Evolutionary conservation across 2,329 filamentous ascomycete species (phyloP).

Genomic region (Botrytis cinerea): DNA sequence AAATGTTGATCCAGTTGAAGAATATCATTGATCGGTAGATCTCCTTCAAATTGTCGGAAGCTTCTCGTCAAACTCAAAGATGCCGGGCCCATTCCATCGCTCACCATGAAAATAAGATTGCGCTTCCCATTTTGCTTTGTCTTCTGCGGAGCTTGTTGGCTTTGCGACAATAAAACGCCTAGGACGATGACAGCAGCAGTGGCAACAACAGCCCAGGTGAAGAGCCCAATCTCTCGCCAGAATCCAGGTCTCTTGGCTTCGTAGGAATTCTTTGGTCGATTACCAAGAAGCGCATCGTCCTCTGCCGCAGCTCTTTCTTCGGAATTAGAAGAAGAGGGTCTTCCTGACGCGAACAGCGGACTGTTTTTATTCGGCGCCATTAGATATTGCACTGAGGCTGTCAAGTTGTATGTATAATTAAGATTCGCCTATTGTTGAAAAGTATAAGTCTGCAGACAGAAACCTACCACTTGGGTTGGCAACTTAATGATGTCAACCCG

Average conservation of each 20-base stretch:
- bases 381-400: background rate
- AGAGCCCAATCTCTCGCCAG: conserved; percentile 75
- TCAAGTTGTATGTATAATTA: conserved; percentile 2
- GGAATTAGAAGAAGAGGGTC: conserved; percentile 57
- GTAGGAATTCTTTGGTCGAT: conserved; percentile 34
- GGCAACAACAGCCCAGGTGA: conserved; percentile 80
- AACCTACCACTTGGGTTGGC: conserved; percentile 11
- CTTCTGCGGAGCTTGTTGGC: conserved; percentile 43
- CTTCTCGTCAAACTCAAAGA: conserved; percentile 83
- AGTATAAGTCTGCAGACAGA: background rate
- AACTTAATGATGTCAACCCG: conserved; percentile 6
- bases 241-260: conserved; percentile 50
- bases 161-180: conserved; percentile 76
- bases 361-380: conserved; percentile 34
- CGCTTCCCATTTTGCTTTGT: conserved; percentile 64
- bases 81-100: conserved; percentile 96
- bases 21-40: conserved; percentile 72
- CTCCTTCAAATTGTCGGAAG: conserved; percentile 75
- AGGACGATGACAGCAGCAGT: conserved; percentile 78
- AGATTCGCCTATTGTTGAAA: background rate
- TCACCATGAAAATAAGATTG: conserved; percentile 98
- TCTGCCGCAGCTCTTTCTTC: conserved; percentile 54
- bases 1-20: conserved; percentile 84
- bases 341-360: conserved; percentile 42
- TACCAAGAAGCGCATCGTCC: conserved; percentile 44